Conservation (phyloP, 192 early-diverging fungal species). For the Glomus cerebriforme region DNA sequence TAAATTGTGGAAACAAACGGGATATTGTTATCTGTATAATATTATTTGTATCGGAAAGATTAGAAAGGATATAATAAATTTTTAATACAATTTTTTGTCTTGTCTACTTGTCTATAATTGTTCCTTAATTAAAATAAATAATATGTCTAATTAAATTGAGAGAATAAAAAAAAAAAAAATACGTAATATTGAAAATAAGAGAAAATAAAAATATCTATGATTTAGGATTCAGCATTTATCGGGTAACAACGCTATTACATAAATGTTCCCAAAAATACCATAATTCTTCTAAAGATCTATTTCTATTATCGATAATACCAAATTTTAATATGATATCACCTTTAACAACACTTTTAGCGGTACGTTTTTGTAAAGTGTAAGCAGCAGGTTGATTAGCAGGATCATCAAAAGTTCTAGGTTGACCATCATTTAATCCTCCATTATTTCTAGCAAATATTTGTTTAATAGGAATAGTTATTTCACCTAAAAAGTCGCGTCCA, state of each 20-base stretch:
- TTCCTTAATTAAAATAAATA: too few species aligned
- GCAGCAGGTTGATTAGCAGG: constrained; percentile 48
- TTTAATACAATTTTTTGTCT: too few species aligned
- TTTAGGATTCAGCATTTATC: background rate
- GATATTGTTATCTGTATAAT: background rate
- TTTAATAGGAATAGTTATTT: constrained; percentile 59
- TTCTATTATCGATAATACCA: background rate
- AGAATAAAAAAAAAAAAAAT: too few species aligned
- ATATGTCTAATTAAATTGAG: too few species aligned
- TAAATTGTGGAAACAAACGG: background rate
- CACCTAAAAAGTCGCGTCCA: constrained; percentile 63
- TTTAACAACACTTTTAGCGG: constrained; percentile 18
- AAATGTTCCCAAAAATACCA: constrained; percentile 17
- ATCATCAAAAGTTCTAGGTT: constrained; percentile 54
- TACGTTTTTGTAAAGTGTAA: constrained; percentile 26
- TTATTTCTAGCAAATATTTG: constrained; percentile 45
- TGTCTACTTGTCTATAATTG: too few species aligned
- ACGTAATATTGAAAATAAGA: too few species aligned
- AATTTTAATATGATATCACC: constrained; percentile 34
- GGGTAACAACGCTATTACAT: background rate
- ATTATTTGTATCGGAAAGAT: too few species aligned
- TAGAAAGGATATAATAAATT: too few species aligned
- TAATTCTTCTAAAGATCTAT: constrained; percentile 16
- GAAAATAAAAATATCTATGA: too few species aligned
- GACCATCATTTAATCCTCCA: constrained; percentile 36